Percentiles rank a stretch among this genome's conserved stretches.
These are phyloP conservation scores for Zasmidium citrigriseum DNA, from an alignment of 2,329 filamentous ascomycete species.

Conservation along the genomic window DNA sequence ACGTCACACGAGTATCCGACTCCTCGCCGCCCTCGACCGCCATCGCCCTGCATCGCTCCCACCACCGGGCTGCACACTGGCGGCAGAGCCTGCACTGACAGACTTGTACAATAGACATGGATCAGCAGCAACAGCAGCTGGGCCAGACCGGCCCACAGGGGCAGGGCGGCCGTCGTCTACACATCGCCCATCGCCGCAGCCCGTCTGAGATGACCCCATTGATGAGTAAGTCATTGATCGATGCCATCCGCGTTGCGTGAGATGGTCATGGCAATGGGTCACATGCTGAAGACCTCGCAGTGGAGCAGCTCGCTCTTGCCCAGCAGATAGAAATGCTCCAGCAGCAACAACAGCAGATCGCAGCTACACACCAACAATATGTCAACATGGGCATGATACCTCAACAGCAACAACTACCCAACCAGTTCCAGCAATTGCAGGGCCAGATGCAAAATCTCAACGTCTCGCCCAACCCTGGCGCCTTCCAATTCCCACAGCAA, in stretches of 20 bases:
- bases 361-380: conserved; percentile 95
- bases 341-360: conserved; percentile 96
- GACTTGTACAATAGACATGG: conserved; percentile 36
- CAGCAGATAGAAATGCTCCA: conserved; percentile 97
- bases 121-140: conserved; percentile 56
- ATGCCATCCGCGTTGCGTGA: background rate
- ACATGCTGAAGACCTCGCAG: conserved; percentile 51
- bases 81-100: background rate
- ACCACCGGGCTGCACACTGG: background rate
- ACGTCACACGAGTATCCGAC: conserved; percentile 27
- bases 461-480: conserved; percentile 63
- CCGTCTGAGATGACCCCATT: conserved; percentile 95
- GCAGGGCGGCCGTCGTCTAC: conserved; percentile 82
- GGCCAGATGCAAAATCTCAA: conserved; percentile 75
- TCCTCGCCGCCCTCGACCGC: conserved; percentile 1
- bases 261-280: conserved; percentile 3
- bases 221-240: conserved; percentile 76
- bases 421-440: conserved; percentile 77
- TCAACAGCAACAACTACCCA: conserved; percentile 76
- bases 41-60: conserved; percentile 5
- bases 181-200: conserved; percentile 96
- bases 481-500: conserved; percentile 81
- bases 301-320: conserved; percentile 97
- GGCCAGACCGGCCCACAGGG: conserved; percentile 56
- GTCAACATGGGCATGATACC: conserved; percentile 96